Percentiles rank a stretch among this genome's conserved stretches.
These are phyloP conservation scores for Fusarium sp. DNA, from an alignment of 2,329 filamentous ascomycete species.

Conservation along the genomic window DNA sequence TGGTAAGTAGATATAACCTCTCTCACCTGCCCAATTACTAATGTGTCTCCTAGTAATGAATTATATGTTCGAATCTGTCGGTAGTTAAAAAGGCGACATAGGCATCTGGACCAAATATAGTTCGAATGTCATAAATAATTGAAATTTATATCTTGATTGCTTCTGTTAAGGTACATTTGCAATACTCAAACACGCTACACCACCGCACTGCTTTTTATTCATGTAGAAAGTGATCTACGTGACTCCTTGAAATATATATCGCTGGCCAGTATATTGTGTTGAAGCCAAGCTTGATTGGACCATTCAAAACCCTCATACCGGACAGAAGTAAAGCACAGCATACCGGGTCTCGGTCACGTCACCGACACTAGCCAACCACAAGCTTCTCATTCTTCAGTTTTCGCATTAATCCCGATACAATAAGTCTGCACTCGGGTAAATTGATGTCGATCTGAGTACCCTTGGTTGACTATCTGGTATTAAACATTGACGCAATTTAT, in stretches of 20 bases:
- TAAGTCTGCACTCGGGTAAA: background rate
- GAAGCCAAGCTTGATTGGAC: background rate
- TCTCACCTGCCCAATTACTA: background rate
- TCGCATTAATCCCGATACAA: background rate
- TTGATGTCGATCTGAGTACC: background rate
- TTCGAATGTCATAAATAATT: too few species aligned
- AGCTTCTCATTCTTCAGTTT: background rate
- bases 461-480: background rate
- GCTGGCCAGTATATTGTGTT: background rate
- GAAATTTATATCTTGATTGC: too few species aligned
- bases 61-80: background rate
- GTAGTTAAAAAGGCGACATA: too few species aligned
- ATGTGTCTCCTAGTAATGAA: background rate
- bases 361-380: background rate
- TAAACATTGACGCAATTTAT: constrained; percentile 29
- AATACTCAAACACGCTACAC: too few species aligned
- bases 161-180: too few species aligned
- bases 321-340: constrained; percentile 26
- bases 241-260: too few species aligned
- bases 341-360: constrained; percentile 37
- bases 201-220: too few species aligned
- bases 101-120: too few species aligned
- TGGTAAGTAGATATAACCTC: background rate
- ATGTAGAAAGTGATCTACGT: too few species aligned
- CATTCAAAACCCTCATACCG: background rate